Evolutionary conservation across 768 basidiomycete species (phyloP), one percentile per base, ranked within the genome.

Genomic region (Pleurotus sapidus): DNA sequence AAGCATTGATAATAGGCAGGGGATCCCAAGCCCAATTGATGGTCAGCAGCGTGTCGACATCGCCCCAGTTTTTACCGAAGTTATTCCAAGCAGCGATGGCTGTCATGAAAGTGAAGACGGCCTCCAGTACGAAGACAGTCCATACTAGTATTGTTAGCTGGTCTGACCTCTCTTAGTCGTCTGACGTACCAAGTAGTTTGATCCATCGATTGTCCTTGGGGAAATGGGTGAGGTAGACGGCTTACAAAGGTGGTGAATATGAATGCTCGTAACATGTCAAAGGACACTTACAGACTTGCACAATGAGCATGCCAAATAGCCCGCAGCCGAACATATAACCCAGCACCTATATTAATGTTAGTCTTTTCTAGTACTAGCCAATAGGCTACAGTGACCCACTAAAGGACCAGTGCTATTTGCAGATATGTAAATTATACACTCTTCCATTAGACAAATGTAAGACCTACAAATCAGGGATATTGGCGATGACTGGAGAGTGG

Each of bases 251-350:
- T 30, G 37, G 18, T 15, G 18, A n/a, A 12, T 14, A n/a, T 27
- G 4, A 9, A 42, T 40, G 25, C 20, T 5, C 17, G 46, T 20
- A 20, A 20, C 20, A 20, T 20, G 20, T 20, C 1, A 20, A 3
- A 20, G 15, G 9, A 37, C 24, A 55, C 63, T 56, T 15, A 64
- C 61, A 64, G 17, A 65, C 18, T 27, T 65, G 63, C 6, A 64
- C 61, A n/a, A 65, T 47, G 18, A 64, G 60, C 17, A 65, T 60
- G 27, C 64, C 64, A 38, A 57, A 62, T 24, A 65, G 42, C 24
- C 46, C 30, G 37, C 60, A 65, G 34, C 63, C 55, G 48, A 63
- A 64, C 42, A 64, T 46, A 25, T 64, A 64, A 3, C 63, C 61
- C 24, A 64, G 49, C 12, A 59, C 57, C 64, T 65, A 38, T 9